Evolutionary conservation across 148 eudicot genomes (phyloP).

Genomic region (Chenopodium berlandieri): DNA sequence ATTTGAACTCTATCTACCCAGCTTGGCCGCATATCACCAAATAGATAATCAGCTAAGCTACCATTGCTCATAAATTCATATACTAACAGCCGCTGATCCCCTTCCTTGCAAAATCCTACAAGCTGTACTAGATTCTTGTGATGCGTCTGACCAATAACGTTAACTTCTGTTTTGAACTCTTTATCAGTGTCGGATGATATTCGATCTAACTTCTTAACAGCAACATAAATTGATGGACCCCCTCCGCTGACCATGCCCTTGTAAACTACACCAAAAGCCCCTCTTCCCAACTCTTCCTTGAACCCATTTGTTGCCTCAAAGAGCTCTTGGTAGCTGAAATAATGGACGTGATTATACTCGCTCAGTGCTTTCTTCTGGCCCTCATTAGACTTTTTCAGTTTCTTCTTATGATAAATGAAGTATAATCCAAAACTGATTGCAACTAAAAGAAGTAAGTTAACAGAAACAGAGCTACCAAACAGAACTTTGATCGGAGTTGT

Average conservation of each 20-base stretch:
- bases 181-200: slow-evolving; percentile 38
- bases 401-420: slow-evolving; percentile 4
- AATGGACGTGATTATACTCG: slow-evolving; percentile 18
- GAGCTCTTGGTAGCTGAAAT: slow-evolving; percentile 41
- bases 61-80: slow-evolving; percentile 53
- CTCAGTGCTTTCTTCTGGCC: slow-evolving; percentile 4
- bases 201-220: slow-evolving; percentile 19
- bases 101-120: slow-evolving; percentile 54
- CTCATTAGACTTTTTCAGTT: not conserved
- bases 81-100: slow-evolving; percentile 35
- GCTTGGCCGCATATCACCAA: slow-evolving; percentile 34
- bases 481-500: slow-evolving; percentile 13
- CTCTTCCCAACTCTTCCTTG: slow-evolving; percentile 36
- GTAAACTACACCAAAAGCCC: slow-evolving; percentile 38
- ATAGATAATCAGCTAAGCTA: slow-evolving; percentile 41
- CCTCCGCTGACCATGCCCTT: slow-evolving; percentile 37
- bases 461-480: slow-evolving; percentile 26
- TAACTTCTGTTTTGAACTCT: slow-evolving; percentile 47
- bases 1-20: slow-evolving; percentile 37
- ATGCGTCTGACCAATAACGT: slow-evolving; percentile 41
- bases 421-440: slow-evolving; percentile 16
- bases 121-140: slow-evolving; percentile 48
- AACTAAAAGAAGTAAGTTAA: slow-evolving; percentile 18
- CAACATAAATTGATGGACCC: not conserved
- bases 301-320: slow-evolving; percentile 42